Evolutionary conservation across 2,329 filamentous ascomycete species (phyloP).

Genomic region (Trichoderma harzianum): DNA sequence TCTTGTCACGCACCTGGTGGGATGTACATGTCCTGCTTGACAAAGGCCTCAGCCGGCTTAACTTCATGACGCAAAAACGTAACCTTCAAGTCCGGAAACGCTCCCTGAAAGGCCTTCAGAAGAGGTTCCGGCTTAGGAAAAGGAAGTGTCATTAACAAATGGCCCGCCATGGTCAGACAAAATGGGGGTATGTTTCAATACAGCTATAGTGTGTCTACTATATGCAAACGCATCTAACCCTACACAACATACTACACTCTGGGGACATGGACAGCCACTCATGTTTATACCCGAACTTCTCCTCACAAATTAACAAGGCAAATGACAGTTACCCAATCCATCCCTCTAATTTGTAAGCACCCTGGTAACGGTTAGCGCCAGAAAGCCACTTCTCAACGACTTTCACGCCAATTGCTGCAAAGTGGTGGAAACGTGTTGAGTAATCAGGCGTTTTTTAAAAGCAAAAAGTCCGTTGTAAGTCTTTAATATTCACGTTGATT

Average conservation of each 20-base stretch:
- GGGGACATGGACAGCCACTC: neutral
- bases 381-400: neutral
- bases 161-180: neutral
- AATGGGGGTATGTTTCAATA: neutral
- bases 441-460: neutral
- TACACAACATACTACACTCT: neutral
- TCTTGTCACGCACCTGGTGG: neutral
- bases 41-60: neutral
- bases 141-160: constrained; percentile 5
- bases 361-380: neutral
- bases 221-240: neutral
- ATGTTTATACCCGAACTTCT: neutral
- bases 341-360: neutral
- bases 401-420: neutral
- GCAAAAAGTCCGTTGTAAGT: neutral
- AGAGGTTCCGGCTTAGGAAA: neutral
- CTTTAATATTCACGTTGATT: neutral
- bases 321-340: neutral
- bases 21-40: constrained; percentile 6
- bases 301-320: neutral
- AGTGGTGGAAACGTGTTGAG: neutral
- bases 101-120: neutral
- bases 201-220: neutral
- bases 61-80: constrained; percentile 1
- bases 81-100: neutral